These are phyloP conservation scores for Sclerotinia nivalis DNA, from an alignment of 2,329 filamentous ascomycete genomes.

Conservation along the genomic window DNA sequence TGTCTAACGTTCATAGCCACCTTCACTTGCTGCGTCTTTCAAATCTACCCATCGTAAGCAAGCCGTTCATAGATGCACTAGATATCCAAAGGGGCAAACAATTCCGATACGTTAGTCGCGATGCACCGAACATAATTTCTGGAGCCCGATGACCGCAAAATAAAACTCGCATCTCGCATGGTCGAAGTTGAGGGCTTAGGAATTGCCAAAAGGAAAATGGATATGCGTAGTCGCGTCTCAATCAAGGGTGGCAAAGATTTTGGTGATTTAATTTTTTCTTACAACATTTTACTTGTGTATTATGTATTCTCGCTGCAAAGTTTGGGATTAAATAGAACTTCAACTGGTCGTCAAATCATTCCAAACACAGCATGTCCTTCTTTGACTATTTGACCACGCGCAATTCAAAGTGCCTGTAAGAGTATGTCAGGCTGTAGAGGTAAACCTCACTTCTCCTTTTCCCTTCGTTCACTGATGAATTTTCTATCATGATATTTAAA, in stretches of 20 bases:
- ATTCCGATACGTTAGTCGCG: background rate
- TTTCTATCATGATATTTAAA: background rate
- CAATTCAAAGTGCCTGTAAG: background rate
- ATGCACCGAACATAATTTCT: background rate
- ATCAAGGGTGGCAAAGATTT: background rate
- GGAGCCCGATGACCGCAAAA: background rate
- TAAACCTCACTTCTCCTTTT: no score
- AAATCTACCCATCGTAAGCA: no score
- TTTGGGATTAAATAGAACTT: background rate
- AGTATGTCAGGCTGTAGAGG: background rate
- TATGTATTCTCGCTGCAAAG: background rate
- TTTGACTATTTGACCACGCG: no score
- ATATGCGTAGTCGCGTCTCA: background rate
- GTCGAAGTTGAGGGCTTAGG: background rate
- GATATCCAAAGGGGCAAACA: background rate
- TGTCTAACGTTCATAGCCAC: background rate
- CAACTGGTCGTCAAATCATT: background rate
- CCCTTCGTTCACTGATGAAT: no score
- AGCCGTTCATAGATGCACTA: background rate
- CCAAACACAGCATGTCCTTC: no score
- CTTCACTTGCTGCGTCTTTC: no score
- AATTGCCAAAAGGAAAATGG: background rate
- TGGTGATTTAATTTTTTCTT: no score
- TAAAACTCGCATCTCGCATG: background rate
- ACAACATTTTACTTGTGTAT: background rate